Percentiles rank a stretch among this genome's conserved stretches.
Evolutionary conservation across 106 monocot genomes (phyloP).

Genomic region (Dioscorea alata): DNA sequence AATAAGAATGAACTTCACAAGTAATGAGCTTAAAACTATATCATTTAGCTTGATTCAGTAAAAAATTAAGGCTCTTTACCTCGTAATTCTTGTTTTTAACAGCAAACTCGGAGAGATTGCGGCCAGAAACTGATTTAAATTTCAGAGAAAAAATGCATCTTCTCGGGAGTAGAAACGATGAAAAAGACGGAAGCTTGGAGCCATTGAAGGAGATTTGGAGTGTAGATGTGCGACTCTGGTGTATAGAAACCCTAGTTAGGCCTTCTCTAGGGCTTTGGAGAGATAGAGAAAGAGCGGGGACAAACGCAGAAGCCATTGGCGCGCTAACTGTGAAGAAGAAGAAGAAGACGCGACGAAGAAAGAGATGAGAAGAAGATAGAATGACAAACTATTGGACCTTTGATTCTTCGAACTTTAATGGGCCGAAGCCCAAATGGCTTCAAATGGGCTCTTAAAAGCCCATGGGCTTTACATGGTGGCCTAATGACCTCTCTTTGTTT

Average conservation of each 20-base stretch:
- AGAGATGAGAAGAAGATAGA: slow-evolving; percentile 8
- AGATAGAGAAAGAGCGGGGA: slow-evolving; percentile 15
- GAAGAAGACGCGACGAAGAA: not conserved
- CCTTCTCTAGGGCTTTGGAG: slow-evolving; percentile 23
- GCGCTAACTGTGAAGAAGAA: not conserved
- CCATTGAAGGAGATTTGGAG: not conserved
- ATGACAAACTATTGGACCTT: not conserved
- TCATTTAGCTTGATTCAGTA: too few relatives aligned
- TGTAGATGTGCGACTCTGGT: not conserved
- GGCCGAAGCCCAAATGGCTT: not conserved
- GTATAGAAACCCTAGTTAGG: slow-evolving; percentile 4
- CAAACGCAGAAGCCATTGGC: slow-evolving; percentile 31
- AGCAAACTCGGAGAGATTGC: slow-evolving; percentile 13
- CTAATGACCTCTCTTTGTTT: not conserved
- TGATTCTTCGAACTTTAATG: not conserved
- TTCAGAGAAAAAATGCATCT: not conserved
- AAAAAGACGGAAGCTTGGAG: not conserved
- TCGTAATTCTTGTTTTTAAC: slow-evolving; percentile 23
- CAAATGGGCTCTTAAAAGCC: not conserved
- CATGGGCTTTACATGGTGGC: not conserved
- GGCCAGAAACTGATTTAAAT: slow-evolving; percentile 11
- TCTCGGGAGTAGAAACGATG: slow-evolving; percentile 6
- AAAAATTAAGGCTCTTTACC: slow-evolving; percentile 2
- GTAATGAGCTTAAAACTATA: not conserved
- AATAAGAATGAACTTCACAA: not conserved